Percentiles rank a stretch among this genome's conserved stretches.
Conservation (phyloP, 345 rosid species). For the Triadica sebifera region DNA sequence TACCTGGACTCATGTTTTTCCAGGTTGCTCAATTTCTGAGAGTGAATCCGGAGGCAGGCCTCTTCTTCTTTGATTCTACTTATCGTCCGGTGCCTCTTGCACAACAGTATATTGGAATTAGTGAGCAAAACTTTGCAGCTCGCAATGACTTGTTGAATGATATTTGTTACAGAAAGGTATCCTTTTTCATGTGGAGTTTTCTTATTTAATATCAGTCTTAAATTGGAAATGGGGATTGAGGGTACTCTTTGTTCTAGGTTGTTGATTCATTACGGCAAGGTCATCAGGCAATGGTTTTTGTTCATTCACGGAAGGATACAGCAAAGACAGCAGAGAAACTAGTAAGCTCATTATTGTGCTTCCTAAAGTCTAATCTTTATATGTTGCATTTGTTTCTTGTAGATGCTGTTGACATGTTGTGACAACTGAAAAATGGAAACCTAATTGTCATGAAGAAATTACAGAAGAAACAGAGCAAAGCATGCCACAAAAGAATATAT, state of each 20-base stretch:
- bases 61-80: slow-evolving; percentile 94
- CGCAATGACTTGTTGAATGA: slow-evolving; percentile 82
- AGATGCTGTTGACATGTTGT: not conserved
- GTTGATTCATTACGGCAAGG: slow-evolving; percentile 87
- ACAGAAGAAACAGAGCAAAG: not conserved
- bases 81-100: slow-evolving; percentile 98
- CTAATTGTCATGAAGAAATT: not conserved
- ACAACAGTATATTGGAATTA: slow-evolving; percentile 94
- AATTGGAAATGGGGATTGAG: slow-evolving; percentile 19
- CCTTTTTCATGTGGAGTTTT: slow-evolving; percentile 16
- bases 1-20: slow-evolving; percentile 10
- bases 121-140: slow-evolving; percentile 83
- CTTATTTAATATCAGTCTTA: slow-evolving; percentile 14
- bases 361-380: not conserved
- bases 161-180: slow-evolving; percentile 92
- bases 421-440: not conserved
- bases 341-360: slow-evolving; percentile 41
- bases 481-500: not conserved
- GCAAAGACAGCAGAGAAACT: slow-evolving; percentile 89
- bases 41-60: slow-evolving; percentile 87
- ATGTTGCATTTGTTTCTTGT: not conserved
- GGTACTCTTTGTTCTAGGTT: slow-evolving; percentile 47
- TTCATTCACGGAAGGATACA: slow-evolving; percentile 96
- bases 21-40: slow-evolving; percentile 97
- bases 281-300: slow-evolving; percentile 96